Evolutionary conservation across 1,284 basidiomycete species (phyloP), one percentile per base, ranked within the genome.

Genomic region (Sporisorium scitamineum): DNA sequence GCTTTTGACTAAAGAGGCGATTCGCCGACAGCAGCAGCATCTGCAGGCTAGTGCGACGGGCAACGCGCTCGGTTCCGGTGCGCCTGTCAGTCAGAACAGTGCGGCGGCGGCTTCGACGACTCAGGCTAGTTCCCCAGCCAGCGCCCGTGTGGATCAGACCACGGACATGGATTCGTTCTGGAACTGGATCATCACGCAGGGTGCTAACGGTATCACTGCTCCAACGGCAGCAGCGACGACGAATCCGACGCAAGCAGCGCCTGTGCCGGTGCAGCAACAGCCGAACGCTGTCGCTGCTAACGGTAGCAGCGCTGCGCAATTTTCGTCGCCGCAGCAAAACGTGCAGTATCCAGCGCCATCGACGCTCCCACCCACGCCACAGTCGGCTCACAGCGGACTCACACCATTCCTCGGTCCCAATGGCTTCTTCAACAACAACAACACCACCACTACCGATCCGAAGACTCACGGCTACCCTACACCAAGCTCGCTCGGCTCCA

Each of bases 111-210:
- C 39, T 20, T 66, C 47, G 20, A 45, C 53, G 22, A 60, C 70
- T 11, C 64, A 67, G 48, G 48, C 63, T 2, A 56, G 41, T 39
- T 63, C 64, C 1, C 64, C 64, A 3, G 48, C 64, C 18, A 54
- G 52, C 34, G 54, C 57, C 5, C 50, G 50, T 13, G 50, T 59
- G 16, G 53, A 74, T 13, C 34, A 58, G n/a, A 14, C 62, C 16
- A 70, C 69, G 14, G 61, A 64, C 27, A 69, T 81, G 68, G 79
- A 81, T 42, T 74, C 71, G 26, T 81, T 81, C 61, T 81, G 78
- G 78, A 80, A 76, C 61, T 81, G 80, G 80, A 70, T 81, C 58
- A 71, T 81, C 26, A 72, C 64, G 10, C 80, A 81, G 51, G 80
- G 78, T 41, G 72, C 72, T 32, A 71, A 65, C 41, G 76, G 66